Conservation (phyloP, 441 rosid species). For the Brassica balearica region DNA sequence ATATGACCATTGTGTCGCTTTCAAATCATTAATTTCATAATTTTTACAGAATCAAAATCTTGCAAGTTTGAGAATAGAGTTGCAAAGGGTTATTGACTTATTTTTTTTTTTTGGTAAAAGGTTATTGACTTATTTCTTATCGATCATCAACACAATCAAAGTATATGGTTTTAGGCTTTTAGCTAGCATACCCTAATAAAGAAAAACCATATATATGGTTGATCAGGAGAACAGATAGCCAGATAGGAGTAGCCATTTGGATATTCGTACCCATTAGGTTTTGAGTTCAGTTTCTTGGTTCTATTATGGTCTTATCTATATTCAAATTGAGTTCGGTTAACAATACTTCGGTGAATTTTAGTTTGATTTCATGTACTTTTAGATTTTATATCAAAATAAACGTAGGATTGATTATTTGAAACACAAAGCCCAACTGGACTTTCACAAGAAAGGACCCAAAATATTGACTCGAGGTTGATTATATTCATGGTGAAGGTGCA, state of each 20-base stretch:
- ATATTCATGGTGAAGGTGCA: constrained; percentile 1
- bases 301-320: too few relatives aligned
- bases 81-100: background rate
- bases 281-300: too few relatives aligned
- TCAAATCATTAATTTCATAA: constrained; percentile 6
- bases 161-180: background rate
- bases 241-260: too few relatives aligned
- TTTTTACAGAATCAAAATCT: background rate
- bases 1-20: constrained; percentile 17
- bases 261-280: too few relatives aligned
- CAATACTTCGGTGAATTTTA: background rate
- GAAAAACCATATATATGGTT: background rate
- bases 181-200: background rate
- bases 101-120: background rate
- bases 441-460: background rate
- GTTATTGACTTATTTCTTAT: background rate
- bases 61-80: background rate
- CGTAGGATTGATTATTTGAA: background rate
- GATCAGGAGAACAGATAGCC: background rate
- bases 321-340: too few relatives aligned
- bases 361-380: background rate
- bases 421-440: background rate
- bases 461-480: background rate
- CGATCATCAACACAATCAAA: background rate
- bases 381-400: background rate